A percentile compares a stretch with the other conserved stretches of the same genome.
phyloP scores from a whole-genome alignment of 345 rosid species.

The Firmiana major region DNA sequence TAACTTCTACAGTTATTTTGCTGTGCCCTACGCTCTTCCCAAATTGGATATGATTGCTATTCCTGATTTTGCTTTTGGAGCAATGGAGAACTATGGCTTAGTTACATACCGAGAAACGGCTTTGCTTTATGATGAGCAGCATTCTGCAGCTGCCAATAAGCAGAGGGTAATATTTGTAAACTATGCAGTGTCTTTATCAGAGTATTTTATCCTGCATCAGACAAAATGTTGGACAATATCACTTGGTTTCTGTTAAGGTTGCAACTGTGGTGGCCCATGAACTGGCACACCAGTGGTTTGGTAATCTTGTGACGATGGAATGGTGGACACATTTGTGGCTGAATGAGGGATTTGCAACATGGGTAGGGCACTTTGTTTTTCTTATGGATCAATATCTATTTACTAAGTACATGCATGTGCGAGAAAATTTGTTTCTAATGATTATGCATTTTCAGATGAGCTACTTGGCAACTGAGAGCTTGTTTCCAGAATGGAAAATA shows the following conservation, averaged over 20 bases:
- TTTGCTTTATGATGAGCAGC: conserved; percentile 84
- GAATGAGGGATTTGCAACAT: conserved; percentile 98
- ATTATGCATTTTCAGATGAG: conserved; percentile 63
- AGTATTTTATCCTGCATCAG: not conserved
- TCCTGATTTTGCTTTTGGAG: conserved; percentile 98
- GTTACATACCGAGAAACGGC: conserved; percentile 93
- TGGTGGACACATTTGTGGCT: conserved; percentile 99
- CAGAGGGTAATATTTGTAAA: conserved; percentile 56
- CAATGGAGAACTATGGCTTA: conserved; percentile 98
- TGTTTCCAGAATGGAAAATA: conserved; percentile 96
- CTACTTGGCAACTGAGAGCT: conserved; percentile 84
- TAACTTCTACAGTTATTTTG: conserved; percentile 64
- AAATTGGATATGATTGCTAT: conserved; percentile 97
- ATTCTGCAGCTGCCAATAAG: conserved; percentile 97
- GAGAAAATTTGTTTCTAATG: conserved; percentile 8
- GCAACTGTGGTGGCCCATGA: conserved; percentile 97
- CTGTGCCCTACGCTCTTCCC: conserved; percentile 82
- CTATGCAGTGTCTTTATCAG: conserved; percentile 2
- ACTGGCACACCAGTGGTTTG: conserved; percentile 99
- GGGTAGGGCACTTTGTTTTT: conserved; percentile 47
- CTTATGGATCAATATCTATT: not conserved
- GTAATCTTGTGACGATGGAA: conserved; percentile 98
- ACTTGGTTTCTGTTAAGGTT: conserved; percentile 49
- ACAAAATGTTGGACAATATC: conserved; percentile 3
- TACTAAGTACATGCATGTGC: not conserved